Base-by-base conservation (phyloP, 768 basidiomycete species). In the Hericium erinaceus region DNA sequence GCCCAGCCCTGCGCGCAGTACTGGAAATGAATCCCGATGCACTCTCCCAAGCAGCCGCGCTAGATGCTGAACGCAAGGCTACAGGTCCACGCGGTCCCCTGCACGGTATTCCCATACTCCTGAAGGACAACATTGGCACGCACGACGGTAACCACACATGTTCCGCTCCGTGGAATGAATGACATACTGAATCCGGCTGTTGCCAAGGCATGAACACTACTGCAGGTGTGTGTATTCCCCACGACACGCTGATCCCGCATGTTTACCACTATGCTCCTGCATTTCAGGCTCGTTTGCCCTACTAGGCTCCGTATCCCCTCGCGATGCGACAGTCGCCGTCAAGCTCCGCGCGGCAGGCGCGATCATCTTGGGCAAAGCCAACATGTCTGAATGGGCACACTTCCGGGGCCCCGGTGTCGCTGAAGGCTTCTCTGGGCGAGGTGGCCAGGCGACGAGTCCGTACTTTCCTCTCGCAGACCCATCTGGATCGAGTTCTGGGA, bases 21-120 rank as follows among this genome's bases (percentile, higher is more conserved):
- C 69, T 84, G 13, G 85, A 87, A 57, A 69, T 71, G 1, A 87
- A 82, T 50, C 74, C 79, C 0, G 74, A 73, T 7, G 83, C 83
- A 2, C 69, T 85, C 10, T 62, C 55, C 13, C 74, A 78, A 61
- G 85, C 85, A 12, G 79, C 76, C 2, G 71, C 67, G 0, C 67
- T 82, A 20, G 83, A 84, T 52, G 48, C 56, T 0, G 82, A 77
- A 59, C 69, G 80, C 46, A 71, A 71, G 53, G 58, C 15, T 5
- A 68, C 59, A 52, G 78, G 81, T 9, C 72, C 74, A 39, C 73
- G 80, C 40, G 74, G 80, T 10, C 65, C 65, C 4, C 59, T 84
- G 54, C 82, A 84, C 62, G 82, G 83, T 2, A 83, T 77, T 60
- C 83, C 73, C 9, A 68, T 77, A 41, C 66, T 80, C 33, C 64